Conservation (phyloP, 202 grass and related monocot genomes). For the Cymbopogon flexuosus region DNA sequence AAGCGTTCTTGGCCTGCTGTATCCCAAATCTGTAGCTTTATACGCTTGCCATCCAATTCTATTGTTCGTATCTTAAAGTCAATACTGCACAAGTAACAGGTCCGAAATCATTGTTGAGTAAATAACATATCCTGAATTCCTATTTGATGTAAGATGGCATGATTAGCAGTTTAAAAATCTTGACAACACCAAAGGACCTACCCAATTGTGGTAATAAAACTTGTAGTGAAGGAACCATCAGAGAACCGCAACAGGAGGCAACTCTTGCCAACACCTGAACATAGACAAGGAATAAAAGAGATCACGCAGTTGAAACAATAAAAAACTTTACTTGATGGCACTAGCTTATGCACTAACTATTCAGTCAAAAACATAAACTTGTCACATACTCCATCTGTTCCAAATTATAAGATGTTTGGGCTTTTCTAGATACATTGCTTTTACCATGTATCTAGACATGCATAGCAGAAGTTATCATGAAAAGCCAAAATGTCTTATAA, state of each 20-base stretch:
- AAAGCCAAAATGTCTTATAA: too few relatives aligned
- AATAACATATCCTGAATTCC: background rate
- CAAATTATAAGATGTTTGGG: too few relatives aligned
- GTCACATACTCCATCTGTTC: too few relatives aligned
- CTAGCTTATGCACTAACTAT: background rate
- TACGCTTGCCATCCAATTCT: conserved; percentile 80
- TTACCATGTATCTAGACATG: too few relatives aligned
- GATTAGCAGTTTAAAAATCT: background rate
- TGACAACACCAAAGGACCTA: conserved; percentile 25
- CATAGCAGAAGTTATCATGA: too few relatives aligned
- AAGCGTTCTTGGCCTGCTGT: conserved; percentile 93
- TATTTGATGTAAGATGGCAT: background rate
- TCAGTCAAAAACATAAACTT: background rate
- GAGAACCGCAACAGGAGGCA: conserved; percentile 94
- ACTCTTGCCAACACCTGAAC: conserved; percentile 97
- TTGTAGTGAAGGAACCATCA: conserved; percentile 96
- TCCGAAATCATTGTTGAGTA: background rate
- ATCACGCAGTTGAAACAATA: background rate
- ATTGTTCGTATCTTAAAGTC: conserved; percentile 97
- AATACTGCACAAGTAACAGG: conserved; percentile 49
- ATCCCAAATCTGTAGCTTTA: conserved; percentile 97
- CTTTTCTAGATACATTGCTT: too few relatives aligned
- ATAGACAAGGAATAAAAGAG: conserved; percentile 18
- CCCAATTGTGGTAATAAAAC: conserved; percentile 98
- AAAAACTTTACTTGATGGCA: background rate